Evolutionary conservation across 2,329 filamentous ascomycete genomes (phyloP).

Genomic region (Daldinia sp.): DNA sequence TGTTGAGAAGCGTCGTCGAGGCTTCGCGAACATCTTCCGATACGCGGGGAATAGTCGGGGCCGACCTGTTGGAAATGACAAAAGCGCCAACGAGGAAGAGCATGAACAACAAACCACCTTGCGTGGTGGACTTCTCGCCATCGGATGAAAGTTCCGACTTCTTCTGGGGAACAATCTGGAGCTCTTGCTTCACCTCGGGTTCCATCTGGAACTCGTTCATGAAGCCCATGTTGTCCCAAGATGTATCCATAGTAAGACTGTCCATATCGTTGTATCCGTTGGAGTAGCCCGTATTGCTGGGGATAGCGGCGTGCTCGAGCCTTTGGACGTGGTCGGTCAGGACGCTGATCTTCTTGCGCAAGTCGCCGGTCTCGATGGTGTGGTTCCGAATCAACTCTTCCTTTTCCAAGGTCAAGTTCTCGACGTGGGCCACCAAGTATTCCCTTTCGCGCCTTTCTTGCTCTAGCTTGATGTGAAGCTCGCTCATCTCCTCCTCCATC

Average conservation of each 20-base stretch:
- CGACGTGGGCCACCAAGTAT: constrained; percentile 79
- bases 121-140: constrained; percentile 74
- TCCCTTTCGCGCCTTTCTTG: constrained; percentile 80
- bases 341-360: constrained; percentile 91
- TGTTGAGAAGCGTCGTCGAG: constrained; percentile 81
- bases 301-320: constrained; percentile 72
- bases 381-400: constrained; percentile 90
- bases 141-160: constrained; percentile 65
- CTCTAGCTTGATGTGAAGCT: constrained; percentile 76
- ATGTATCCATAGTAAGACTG: constrained; percentile 80
- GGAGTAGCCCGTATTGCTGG: constrained; percentile 72
- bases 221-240: constrained; percentile 87
- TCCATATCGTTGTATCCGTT: constrained; percentile 86
- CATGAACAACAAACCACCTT: constrained; percentile 90
- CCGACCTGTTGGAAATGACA: constrained; percentile 85
- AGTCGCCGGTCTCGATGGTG: constrained; percentile 89
- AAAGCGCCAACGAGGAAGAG: constrained; percentile 96
- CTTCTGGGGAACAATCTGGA: constrained; percentile 66
- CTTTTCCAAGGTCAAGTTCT: constrained; percentile 84
- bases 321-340: constrained; percentile 79
- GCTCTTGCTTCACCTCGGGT: constrained; percentile 70
- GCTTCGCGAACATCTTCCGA: constrained; percentile 84
- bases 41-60: constrained; percentile 78
- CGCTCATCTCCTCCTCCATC: constrained; percentile 81
- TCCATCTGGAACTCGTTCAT: constrained; percentile 77